Evolutionary conservation across 371 early-diverging fungal genomes (phyloP).

Genomic region (Basidiobolus meristosporus): DNA sequence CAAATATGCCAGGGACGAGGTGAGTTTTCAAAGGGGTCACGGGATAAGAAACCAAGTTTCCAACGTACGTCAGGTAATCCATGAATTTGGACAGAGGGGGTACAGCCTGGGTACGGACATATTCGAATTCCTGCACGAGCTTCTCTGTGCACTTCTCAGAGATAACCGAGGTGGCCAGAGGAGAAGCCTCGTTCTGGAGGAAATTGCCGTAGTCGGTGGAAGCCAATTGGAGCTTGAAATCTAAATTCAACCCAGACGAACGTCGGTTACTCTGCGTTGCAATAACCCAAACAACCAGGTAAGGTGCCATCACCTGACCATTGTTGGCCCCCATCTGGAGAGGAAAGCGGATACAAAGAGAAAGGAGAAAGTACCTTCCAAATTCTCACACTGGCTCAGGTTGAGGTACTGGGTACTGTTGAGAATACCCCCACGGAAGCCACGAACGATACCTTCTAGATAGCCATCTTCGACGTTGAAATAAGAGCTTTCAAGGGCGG

Average conservation of each 20-base stretch:
- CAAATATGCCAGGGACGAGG: background rate
- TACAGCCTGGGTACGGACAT: conserved; percentile 70
- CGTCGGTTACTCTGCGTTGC: background rate
- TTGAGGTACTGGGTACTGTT: conserved; percentile 69
- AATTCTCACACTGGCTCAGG: conserved; percentile 93
- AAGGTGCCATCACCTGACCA: too few relatives aligned
- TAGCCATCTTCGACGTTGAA: conserved; percentile 87
- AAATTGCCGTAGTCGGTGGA: conserved; percentile 91
- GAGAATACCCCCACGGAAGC: conserved; percentile 78
- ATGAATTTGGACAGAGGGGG: conserved; percentile 73
- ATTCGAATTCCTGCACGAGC: conserved; percentile 82
- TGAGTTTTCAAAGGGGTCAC: background rate
- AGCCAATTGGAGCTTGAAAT: conserved; percentile 77
- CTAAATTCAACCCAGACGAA: conserved; percentile 10
- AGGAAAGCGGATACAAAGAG: too few relatives aligned
- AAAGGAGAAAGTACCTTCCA: conserved; percentile 92
- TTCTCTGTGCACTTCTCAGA: conserved; percentile 73
- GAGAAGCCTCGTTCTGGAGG: conserved; percentile 89
- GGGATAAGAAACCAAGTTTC: background rate
- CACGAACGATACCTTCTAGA: conserved; percentile 88
- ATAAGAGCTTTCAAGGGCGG: conserved; percentile 3
- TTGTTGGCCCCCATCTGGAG: too few relatives aligned
- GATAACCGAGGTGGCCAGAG: conserved; percentile 85
- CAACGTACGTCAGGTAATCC: conserved; percentile 83
- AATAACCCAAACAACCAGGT: background rate